Evolutionary conservation across 495 filamentous ascomycete genomes (phyloP), one percentile per base, ranked within the genome.

Genomic region (Parathielavia appendiculata): DNA sequence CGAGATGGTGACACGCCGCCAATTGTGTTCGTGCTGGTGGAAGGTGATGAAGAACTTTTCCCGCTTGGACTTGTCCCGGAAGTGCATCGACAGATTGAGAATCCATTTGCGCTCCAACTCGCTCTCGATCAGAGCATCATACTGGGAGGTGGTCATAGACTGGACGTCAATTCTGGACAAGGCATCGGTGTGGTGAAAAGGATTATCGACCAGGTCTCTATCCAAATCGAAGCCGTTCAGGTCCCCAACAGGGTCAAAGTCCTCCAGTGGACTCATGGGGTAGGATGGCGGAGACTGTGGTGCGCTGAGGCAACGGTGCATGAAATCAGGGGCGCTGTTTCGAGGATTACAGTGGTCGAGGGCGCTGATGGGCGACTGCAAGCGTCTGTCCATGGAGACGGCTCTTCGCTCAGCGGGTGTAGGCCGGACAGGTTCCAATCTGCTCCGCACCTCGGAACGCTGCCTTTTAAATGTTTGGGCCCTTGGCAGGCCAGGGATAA

Each of bases 41-140:
- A 89, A 97, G 11, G 93, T 97, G 55, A 98, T 86, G 73, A 98
- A 98, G 76, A 98, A 97, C 71, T 98, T 97, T 72, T 97, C 93
- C 40, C 95, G 84, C 54, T 88, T 90, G 12, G 93, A 96, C 61
- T 88, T 86, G 72, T 98, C 93, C 51, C 92, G 86, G 69, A 97
- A 97, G 74, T 96, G 91, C 93, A 98, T 97, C 73, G 91, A 96
- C 56, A 98, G 79, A 65, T 98, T 98, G 60, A 98, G 78, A 57
- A 97, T 97, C 93, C 93, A 98, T 69, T 83, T 85, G 57, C 79
- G 79, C 63, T 97, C 91, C 61, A 96, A 77, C 73, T 97, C 93
- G 60, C 86, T 82, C 56, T 83, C 85, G 56, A 96, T 76, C 59
- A 82, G 78, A 56, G 81, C 78, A 34, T 83, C 81, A 57, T 81